Percentiles rank a stretch among this genome's conserved stretches.
These are phyloP conservation scores for Hevea brasiliensis DNA, from an alignment of 345 rosid species.

Conservation along the genomic window DNA sequence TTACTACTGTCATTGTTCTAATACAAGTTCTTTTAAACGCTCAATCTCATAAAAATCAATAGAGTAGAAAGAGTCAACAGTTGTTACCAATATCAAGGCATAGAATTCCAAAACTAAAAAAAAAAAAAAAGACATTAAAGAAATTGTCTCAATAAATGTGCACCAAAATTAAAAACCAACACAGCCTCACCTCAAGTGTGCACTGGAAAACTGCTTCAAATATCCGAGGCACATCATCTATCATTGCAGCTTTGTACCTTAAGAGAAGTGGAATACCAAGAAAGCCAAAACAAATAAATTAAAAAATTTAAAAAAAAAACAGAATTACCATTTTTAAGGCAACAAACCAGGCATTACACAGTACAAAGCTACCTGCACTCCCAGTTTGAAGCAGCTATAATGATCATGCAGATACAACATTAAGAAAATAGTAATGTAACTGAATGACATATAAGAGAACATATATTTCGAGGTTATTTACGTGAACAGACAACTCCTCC, in stretches of 20 bases:
- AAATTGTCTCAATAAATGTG: neutral
- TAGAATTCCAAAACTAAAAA: neutral
- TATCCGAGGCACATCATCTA: conserved; percentile 93
- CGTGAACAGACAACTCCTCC: no score
- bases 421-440: neutral
- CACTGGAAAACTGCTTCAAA: conserved; percentile 99
- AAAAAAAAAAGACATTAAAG: neutral
- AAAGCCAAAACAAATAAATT: neutral
- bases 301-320: neutral
- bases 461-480: no score
- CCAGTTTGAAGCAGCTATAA: neutral
- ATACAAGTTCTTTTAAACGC: neutral
- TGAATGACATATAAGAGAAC: no score
- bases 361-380: neutral
- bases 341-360: neutral
- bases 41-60: neutral
- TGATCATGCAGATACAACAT: neutral
- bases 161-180: neutral
- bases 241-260: conserved; percentile 92
- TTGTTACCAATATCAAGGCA: neutral
- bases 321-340: neutral
- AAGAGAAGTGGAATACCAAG: conserved; percentile 13
- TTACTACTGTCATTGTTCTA: no score
- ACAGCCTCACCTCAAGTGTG: conserved; percentile 77
- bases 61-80: neutral